A percentile compares a stretch with the other conserved stretches of the same genome.
Evolutionary conservation across 192 early-diverging fungal genomes (phyloP).

Genomic region (Gaertneriomyces semiglobifer): DNA sequence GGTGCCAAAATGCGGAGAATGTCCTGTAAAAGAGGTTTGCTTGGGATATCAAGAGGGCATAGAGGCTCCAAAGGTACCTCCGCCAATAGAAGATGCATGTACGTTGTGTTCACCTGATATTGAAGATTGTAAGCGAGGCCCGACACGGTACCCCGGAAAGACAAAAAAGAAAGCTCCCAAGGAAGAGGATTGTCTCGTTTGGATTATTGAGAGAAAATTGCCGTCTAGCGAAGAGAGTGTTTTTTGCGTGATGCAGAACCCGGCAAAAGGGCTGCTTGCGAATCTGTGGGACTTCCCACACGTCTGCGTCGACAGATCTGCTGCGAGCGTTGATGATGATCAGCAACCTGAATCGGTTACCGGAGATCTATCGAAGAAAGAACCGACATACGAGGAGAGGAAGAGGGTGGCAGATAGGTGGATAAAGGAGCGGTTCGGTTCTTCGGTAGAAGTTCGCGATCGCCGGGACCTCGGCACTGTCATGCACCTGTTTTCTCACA

Average conservation of each 20-base stretch:
- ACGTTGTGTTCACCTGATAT: conserved; percentile 31
- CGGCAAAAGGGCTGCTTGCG: conserved; percentile 51
- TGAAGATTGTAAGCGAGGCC: conserved; percentile 34
- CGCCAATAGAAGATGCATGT: conserved; percentile 27
- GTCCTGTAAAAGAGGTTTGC: conserved; percentile 60
- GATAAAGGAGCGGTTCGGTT: background rate
- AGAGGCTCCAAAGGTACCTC: background rate
- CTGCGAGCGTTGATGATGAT: conserved; percentile 4
- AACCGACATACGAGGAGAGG: conserved; percentile 16
- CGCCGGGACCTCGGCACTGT: conserved; percentile 49
- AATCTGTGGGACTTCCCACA: conserved; percentile 76
- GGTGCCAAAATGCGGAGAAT: conserved; percentile 50
- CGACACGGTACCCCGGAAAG: conserved; percentile 56
- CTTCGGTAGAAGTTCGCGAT: background rate
- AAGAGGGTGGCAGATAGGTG: conserved; percentile 24
- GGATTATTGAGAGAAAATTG: conserved; percentile 51
- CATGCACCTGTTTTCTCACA: conserved; percentile 69
- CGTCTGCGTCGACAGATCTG: conserved; percentile 36
- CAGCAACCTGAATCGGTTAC: no score
- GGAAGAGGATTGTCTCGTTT: conserved; percentile 57
- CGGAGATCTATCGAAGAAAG: no score
- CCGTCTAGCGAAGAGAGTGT: conserved; percentile 13
- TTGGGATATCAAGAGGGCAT: conserved; percentile 54
- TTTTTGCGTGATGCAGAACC: background rate
- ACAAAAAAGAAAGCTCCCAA: conserved; percentile 56